Conservation (phyloP, 257 asterid species). For the Galeopsis tetrahit region DNA sequence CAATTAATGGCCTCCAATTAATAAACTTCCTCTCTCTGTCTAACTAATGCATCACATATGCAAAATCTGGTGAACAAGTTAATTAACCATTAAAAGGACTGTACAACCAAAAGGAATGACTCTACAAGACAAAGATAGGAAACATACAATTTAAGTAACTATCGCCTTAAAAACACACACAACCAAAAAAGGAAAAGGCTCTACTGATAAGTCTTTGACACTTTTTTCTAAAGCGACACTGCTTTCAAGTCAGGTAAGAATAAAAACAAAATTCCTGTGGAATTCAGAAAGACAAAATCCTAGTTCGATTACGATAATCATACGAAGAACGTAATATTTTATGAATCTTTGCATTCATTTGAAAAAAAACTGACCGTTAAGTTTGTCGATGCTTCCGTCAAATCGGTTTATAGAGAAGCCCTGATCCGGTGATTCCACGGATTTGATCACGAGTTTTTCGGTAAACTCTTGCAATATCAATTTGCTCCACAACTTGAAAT, state of each 20-base stretch:
- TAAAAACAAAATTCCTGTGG: neutral
- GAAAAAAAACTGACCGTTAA: conserved; percentile 44
- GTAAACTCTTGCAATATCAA: conserved; percentile 69
- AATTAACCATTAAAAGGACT: neutral
- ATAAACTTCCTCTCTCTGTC: neutral
- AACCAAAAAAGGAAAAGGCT: neutral
- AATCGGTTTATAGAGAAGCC: conserved; percentile 77
- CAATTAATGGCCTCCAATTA: conserved; percentile 2
- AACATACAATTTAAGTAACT: neutral
- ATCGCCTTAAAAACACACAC: neutral
- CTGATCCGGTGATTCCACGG: conserved; percentile 69
- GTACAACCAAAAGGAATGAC: neutral
- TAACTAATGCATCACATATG: neutral
- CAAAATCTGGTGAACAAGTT: neutral
- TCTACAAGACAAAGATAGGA: neutral
- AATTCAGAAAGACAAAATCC: neutral
- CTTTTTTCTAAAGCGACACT: neutral
- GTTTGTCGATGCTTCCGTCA: conserved; percentile 67
- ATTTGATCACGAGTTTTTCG: conserved; percentile 63
- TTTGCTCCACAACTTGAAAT: conserved; percentile 78
- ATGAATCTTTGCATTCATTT: conserved; percentile 17
- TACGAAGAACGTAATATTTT: neutral
- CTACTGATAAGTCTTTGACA: neutral
- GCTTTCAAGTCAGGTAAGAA: neutral
- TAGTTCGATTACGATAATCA: neutral